Percentiles rank a stretch among this genome's conserved stretches.
phyloP scores from a whole-genome alignment of 2,329 filamentous ascomycete genomes.

The Trichoderma pleuroti region DNA sequence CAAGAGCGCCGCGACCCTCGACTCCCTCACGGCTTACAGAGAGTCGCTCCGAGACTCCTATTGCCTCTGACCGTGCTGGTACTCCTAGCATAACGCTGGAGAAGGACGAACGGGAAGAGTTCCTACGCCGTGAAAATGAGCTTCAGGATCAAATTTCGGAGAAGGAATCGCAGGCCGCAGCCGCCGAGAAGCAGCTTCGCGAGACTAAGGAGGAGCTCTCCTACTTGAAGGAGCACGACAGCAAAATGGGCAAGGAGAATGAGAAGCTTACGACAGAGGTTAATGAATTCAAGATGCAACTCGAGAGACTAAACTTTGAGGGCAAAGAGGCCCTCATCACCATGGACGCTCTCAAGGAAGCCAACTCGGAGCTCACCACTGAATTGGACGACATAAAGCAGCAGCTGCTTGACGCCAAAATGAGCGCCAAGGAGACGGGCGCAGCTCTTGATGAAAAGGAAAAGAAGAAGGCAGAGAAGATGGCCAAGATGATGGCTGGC shows the following conservation, averaged over 20 bases:
- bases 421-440: slow-evolving; percentile 90
- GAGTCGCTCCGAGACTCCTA: slow-evolving; percentile 59
- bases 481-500: slow-evolving; percentile 99
- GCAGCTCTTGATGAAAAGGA: slow-evolving; percentile 95
- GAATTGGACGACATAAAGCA: slow-evolving; percentile 96
- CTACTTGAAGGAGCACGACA: slow-evolving; percentile 80
- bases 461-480: slow-evolving; percentile 97
- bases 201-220: slow-evolving; percentile 83
- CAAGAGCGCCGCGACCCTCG: slow-evolving; percentile 48
- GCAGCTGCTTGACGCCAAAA: slow-evolving; percentile 90
- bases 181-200: slow-evolving; percentile 74
- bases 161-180: slow-evolving; percentile 76
- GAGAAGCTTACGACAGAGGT: slow-evolving; percentile 80
- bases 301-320: slow-evolving; percentile 93
- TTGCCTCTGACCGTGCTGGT: slow-evolving; percentile 73
- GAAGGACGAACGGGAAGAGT: slow-evolving; percentile 96
- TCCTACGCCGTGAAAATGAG: slow-evolving; percentile 90
- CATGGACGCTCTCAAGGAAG: slow-evolving; percentile 96
- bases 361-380: slow-evolving; percentile 84
- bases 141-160: slow-evolving; percentile 95
- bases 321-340: slow-evolving; percentile 95
- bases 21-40: slow-evolving; percentile 54
- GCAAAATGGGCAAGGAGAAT: slow-evolving; percentile 81
- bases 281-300: slow-evolving; percentile 93
- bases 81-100: slow-evolving; percentile 87